Evolutionary conservation across 2,329 filamentous ascomycete species (phyloP).

Genomic region (Ophiostoma fasciatum): DNA sequence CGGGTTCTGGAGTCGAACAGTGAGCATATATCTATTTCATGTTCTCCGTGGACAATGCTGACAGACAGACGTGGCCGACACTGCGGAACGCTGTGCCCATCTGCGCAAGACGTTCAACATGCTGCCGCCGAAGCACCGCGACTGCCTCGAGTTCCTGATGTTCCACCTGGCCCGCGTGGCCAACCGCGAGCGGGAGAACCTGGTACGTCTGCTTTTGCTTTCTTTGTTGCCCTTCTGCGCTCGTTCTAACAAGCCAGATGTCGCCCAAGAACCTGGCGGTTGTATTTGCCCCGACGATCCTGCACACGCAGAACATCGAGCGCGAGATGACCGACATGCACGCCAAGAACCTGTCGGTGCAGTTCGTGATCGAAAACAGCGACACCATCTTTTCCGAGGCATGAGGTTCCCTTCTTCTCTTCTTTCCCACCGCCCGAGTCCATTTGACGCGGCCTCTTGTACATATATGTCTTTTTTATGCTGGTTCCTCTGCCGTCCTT

Average conservation of each 20-base stretch:
- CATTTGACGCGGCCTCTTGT: no score
- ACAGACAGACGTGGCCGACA: slow-evolving; percentile 44
- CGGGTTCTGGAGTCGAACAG: slow-evolving; percentile 66
- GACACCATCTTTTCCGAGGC: slow-evolving; percentile 57
- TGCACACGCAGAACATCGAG: slow-evolving; percentile 79
- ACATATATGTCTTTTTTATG: no score
- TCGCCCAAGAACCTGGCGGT: slow-evolving; percentile 91
- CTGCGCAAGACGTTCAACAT: slow-evolving; percentile 60
- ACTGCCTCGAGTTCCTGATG: slow-evolving; percentile 84
- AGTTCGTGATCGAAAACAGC: slow-evolving; percentile 86
- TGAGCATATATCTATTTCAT: slow-evolving; percentile 30
- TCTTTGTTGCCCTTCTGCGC: neutral
- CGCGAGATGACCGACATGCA: slow-evolving; percentile 95
- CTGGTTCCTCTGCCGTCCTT: neutral
- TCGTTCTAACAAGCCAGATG: slow-evolving; percentile 46
- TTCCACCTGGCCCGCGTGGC: slow-evolving; percentile 87
- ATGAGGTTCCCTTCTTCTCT: slow-evolving; percentile 3
- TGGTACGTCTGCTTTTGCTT: slow-evolving; percentile 38
- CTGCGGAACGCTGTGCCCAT: slow-evolving; percentile 52
- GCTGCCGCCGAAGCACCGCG: slow-evolving; percentile 70
- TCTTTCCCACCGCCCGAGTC: no score
- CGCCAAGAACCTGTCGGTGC: slow-evolving; percentile 78
- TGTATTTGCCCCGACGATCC: slow-evolving; percentile 94
- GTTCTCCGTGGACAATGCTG: neutral
- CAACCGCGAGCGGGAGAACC: slow-evolving; percentile 65